Base-by-base conservation (phyloP, 1,139 yeast genomes). In the Kodamaea plutei region DNA sequence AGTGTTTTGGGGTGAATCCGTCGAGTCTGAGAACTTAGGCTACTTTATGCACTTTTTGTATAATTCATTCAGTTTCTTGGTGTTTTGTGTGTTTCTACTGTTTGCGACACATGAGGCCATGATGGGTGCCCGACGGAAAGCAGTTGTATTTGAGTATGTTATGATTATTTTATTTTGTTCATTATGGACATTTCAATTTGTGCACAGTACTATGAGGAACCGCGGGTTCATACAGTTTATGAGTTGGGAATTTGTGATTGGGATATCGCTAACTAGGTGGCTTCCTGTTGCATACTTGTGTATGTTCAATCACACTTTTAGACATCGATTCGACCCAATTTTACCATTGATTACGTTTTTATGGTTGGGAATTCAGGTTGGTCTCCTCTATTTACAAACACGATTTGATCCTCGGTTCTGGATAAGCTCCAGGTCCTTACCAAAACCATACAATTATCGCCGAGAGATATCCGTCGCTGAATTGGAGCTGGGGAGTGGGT, bases 121-220 rank as follows among this genome's bases (percentile, higher is more conserved):
- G 14, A 11, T 9, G 12, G 7, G 13, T 4, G 4, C 12, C 6
- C 14, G 8, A 4, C 23, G 23, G 4, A 17, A 17, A 9, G 20
- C 20, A 7, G n/a, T 18, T 15, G 45, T 64, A 3, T 75, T 79
- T 48, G 95, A 87, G 50, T 77, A 73, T 37, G 34, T 69, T 2
- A 58, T 73, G 1, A 51, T 81, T 5, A 39, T 78, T 2, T 34
- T 66, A 1, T 49, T 82, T 20, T 84, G 79, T 50, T 84, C 95
- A 1, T 78, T 74, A 43, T 89, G 96, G 96, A 44, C 83, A 9
- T 96, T 96, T 0, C 98, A 89, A 54, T 81, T 87, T 30, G 75
- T 79, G 38, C 68, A 96, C 45, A 85, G 87, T 49, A 79, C 84
- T 4, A 57, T 83, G 14, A 70, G 85, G 35, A 91, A 91, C 15